Evolutionary conservation across 768 basidiomycete genomes (phyloP), one percentile per base, ranked within the genome.

Genomic region (Lactifluus echinatus): DNA sequence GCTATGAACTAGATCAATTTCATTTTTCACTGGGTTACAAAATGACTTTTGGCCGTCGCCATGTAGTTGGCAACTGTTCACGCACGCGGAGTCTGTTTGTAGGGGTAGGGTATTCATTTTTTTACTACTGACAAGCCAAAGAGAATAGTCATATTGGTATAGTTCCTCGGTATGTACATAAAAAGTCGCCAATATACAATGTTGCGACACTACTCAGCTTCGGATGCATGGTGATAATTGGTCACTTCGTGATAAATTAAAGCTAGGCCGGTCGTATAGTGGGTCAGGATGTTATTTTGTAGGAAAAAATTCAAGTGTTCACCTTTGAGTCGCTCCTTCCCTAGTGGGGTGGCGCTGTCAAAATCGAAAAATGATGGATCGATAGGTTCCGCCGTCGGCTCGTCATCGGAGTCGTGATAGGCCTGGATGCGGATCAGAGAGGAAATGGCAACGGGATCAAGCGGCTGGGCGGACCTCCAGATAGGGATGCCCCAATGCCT

Each of bases 401-500:
- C 93, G 67, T 97, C 93, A 12, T 82, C 80, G 6, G 87, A 81
- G 66, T 95, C 93, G 61, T 94, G 92, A 64, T 93, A 93, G 0
- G 89, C 83, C 87, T 89, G 60, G 19, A 50, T 42, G 42, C 14
- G 7, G 33, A 34, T 54, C 43, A 50, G 24, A 36, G n/a, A 48
- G 36, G 17, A 48, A 17, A 53, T 49, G 15, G 17, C 31, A 8
- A 49, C 19, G 21, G 23, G 15, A 34, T 43, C 26, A 24, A 33
- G 29, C 28, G n/a, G 29, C 12, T n/a, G 61, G 6, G 68, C 76
- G 33, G 54, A 87, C 90, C 75, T 82, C 81, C 24, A 95, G 76
- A 69, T 96, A 96, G 0, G 93, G 91, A 72, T 98, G 95, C 59
- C 80, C 79, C 52, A 98, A 75, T 0, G 91, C 91, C 58, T 93